Evolutionary conservation across 2,329 filamentous ascomycete species (phyloP).

Genomic region (Daldinia sp.): DNA sequence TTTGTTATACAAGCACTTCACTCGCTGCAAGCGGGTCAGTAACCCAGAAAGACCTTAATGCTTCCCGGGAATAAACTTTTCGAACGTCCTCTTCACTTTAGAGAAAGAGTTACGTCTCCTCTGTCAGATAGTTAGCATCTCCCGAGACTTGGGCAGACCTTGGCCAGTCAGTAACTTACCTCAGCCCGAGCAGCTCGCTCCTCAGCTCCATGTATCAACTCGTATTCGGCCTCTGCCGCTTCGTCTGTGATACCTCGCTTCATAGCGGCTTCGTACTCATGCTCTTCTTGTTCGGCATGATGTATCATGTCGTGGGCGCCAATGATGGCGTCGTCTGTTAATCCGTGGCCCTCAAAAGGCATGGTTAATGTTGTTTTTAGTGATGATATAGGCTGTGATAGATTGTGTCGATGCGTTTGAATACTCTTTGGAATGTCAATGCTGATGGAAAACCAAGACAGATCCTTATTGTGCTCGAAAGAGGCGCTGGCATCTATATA

Average conservation of each 20-base stretch:
- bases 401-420: constrained; percentile 13
- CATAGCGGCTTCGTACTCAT: constrained; percentile 48
- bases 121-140: constrained; percentile 21
- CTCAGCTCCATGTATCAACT: constrained; percentile 49
- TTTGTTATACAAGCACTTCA: constrained; percentile 23
- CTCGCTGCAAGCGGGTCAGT: neutral
- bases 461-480: neutral
- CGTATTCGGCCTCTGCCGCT: constrained; percentile 48
- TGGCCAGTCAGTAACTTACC: constrained; percentile 25
- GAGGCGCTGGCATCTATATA: constrained; percentile 36
- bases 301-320: constrained; percentile 51
- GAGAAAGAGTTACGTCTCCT: constrained; percentile 31
- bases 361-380: constrained; percentile 41
- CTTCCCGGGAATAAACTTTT: constrained; percentile 47
- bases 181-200: constrained; percentile 42
- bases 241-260: constrained; percentile 48
- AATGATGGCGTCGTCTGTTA: constrained; percentile 45
- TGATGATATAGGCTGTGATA: constrained; percentile 4
- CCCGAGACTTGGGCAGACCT: neutral
- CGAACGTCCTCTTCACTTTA: constrained; percentile 46
- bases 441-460: neutral
- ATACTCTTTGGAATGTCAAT: constrained; percentile 17
- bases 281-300: constrained; percentile 51
- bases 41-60: constrained; percentile 34
- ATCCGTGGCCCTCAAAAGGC: constrained; percentile 47